Evolutionary conservation across 2,329 filamentous ascomycete species (phyloP), one percentile per base, ranked within the genome.

Genomic region (Harringtonia aguacate): DNA sequence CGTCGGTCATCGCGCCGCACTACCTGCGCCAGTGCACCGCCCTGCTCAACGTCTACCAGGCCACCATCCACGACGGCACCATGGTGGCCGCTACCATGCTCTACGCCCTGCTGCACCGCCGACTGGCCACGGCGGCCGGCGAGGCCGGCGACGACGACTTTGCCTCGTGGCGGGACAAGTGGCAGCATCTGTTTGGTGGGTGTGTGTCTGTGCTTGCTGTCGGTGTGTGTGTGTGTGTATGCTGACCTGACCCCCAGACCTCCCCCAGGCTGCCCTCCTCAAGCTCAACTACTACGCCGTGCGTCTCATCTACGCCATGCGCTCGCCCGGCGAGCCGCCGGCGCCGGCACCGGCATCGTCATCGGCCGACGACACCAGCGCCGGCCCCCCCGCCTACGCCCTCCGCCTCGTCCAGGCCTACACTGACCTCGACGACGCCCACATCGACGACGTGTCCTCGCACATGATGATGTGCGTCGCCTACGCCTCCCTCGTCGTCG

Each of bases 1-100:
- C 41, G 12, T 17, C 41, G 7, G 21, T 31, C 17, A 37, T 43
- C 13, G 22, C 33, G 13, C 13, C 33, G 4, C 33, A 15, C 31
- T 43, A 43, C 18, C 7, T 43, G 22, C 24, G 22, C 33, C 41
- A 43, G 24, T 43, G 41, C 41, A 43, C n/a, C 13, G 17, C 24
- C 4, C 34, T 43, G 4, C 17, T 43, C 21, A 43, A 31, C 33
- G n/a, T 43, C 33, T 37, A 43, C 41, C 18, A 37, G 14, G 41
- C 41, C 3, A 36, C 41, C 18, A 36, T 36, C 14, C 41, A 37
- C 4, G 41, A 43, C 29, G 38, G 27, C n/a, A 30, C 35, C 30
- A 21, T 22, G 7, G 31, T 42, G 5, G 40, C 40, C 8, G 21
- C 30, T 3, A 36, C 30, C 7, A 21, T 42, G 15, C 33, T 42